Base-by-base conservation (phyloP, 2,329 filamentous ascomycete genomes). In the Cordyceps cateniannulata region DNA sequence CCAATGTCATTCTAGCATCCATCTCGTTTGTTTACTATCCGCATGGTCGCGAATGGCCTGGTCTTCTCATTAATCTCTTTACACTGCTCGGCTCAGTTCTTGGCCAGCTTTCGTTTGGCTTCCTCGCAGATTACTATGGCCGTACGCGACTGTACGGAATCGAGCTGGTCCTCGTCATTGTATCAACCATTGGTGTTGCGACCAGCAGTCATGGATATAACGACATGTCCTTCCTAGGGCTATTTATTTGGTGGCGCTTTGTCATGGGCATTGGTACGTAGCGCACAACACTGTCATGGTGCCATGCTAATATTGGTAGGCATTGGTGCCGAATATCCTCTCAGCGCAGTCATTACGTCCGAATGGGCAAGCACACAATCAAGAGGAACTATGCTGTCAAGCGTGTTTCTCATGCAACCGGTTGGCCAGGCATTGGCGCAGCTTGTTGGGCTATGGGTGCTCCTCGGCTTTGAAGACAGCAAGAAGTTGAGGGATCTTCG, bases 371-470 rank as follows among this genome's bases (percentile, higher is more conserved):
- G 79, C 58, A 88, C 84, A 0, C 81, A 80, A 52, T 85, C 85
- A n/a, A 77, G 86, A 53, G 82, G 82, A n/a, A 83, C 79, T 22
- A 89, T 89, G 86, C 75, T 89, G 64, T 83, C 86, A 6, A 81
- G 80, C 3, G 85, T 89, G 35, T 89, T 89, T 69, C 78, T 87
- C 66, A 88, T 87, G 82, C 86, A 89, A 65, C 85, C 86, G 1
- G 73, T 89, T 9, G 86, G 86, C 6, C 86, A 89, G 67, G 81
- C 87, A 2, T 76, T 86, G 1, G 85, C 85, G 16, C 85, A 87
- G 63, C 71, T 87, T 5, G 82, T 88, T 12, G 83, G 83, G 4
- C 72, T 87, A 5, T 79, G 75, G 71, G 79, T 82, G 10, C 68
- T 81, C 12, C 71, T 82, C 3, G 78, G 79, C 20, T 75, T 78